Base-by-base conservation (phyloP, 768 basidiomycete genomes). In the Phaeotremella skinneri region DNA sequence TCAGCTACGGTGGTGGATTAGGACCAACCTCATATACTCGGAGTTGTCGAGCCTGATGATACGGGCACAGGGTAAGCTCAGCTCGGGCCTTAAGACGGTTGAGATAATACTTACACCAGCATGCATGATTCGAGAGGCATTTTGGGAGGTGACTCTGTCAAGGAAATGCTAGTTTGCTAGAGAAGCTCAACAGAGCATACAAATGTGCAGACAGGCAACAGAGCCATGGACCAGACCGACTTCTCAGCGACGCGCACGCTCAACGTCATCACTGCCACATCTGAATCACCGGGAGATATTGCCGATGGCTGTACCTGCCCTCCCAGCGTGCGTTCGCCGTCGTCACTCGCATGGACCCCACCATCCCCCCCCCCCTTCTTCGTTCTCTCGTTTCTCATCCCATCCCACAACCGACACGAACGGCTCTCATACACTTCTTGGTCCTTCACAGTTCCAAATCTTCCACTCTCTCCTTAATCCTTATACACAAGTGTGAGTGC, bases 101-200 rank as follows among this genome's bases (percentile, higher is more conserved):
- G 50, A 16, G n/a, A 37, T 4, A 37, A 26, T 2, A 65, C 73
- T 62, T 29, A 79, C 74, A 99, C 82, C 80, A 98, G 85, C 86
- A 99, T 92, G 23, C 92, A 94, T 39, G 94, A 93, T 85, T 99
- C 93, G 73, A 96, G 84, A 67, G 91, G 90, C 91, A 96, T 96
- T 20, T 48, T 77, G 73, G 23, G 11, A 50, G 31, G 7, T 16
- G n/a, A 29, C 47, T 26, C 29, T 32, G n/a, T n/a, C n/a, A n/a
- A n/a, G n/a, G n/a, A n/a, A n/a, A n/a, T n/a, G n/a, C n/a, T n/a
- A n/a, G n/a, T n/a, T n/a, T n/a, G n/a, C n/a, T n/a, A n/a, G n/a
- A n/a, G n/a, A n/a, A n/a, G n/a, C n/a, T n/a, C n/a, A n/a, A n/a
- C n/a, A n/a, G n/a, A n/a, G n/a, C n/a, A n/a, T n/a, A n/a, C n/a